A percentile compares a stretch with the other conserved stretches of the same genome.
Conservation (phyloP, 352 stramenopile species). For the Pilasporangium apinafurcum region DNA sequence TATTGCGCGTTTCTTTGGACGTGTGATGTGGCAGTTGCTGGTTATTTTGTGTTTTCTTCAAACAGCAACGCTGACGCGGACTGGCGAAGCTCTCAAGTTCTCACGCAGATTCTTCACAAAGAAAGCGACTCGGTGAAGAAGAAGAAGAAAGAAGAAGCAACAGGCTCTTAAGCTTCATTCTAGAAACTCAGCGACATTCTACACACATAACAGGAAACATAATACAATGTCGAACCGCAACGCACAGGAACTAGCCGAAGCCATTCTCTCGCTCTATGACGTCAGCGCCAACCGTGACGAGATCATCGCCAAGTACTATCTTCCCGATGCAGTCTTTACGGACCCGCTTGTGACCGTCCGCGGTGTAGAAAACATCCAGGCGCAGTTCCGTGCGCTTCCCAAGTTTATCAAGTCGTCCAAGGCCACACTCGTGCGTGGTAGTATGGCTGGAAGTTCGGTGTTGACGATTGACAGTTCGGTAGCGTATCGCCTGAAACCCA, state of each 20-base stretch:
- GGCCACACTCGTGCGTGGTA: constrained; percentile 71
- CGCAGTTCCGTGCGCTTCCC: constrained; percentile 74
- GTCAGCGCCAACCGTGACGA: constrained; percentile 56
- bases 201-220: no score
- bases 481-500: constrained; percentile 66
- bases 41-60: no score
- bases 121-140: constrained; percentile 1
- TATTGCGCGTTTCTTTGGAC: no score
- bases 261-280: constrained; percentile 81
- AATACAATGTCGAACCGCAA: constrained; percentile 49
- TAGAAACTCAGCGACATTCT: no score
- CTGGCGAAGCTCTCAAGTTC: no score
- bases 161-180: no score
- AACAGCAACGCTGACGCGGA: no score
- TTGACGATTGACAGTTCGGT: constrained; percentile 79
- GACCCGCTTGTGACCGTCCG: constrained; percentile 71
- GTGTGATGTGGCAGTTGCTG: no score
- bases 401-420: constrained; percentile 77
- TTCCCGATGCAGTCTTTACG: constrained; percentile 69
- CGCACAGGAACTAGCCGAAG: constrained; percentile 71
- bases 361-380: constrained; percentile 77
- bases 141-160: not conserved
- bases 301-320: constrained; percentile 76
- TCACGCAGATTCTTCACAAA: not conserved
- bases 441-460: constrained; percentile 72